Conservation (phyloP, 805 yeast species). For the Debaryomyces prosopidis region DNA sequence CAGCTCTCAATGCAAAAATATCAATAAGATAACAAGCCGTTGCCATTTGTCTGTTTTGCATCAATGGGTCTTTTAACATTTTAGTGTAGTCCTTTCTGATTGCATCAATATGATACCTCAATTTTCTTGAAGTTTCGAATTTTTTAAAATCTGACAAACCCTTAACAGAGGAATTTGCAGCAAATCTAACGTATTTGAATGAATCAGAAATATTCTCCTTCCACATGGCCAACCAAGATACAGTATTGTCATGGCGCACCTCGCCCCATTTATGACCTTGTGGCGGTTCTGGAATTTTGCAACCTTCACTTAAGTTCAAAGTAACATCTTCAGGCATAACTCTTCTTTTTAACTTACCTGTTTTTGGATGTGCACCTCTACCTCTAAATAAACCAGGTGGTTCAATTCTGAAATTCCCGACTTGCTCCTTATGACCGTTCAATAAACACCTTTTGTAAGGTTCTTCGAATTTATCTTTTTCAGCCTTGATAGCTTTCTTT, state of each 20-base stretch:
- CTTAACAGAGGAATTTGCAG: constrained; percentile 86
- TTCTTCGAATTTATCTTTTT: constrained; percentile 75
- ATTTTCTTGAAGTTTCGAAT: constrained; percentile 89
- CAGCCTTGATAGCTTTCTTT: constrained; percentile 70
- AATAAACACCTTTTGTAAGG: constrained; percentile 76
- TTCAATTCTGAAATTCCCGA: constrained; percentile 91
- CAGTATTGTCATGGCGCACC: constrained; percentile 82
- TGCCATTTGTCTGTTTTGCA: constrained; percentile 89
- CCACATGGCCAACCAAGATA: constrained; percentile 98
- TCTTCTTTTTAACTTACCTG: constrained; percentile 86
- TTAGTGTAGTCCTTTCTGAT: constrained; percentile 75
- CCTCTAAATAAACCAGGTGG: constrained; percentile 97
- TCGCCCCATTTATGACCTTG: constrained; percentile 91
- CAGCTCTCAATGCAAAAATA: constrained; percentile 92
- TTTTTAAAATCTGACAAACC: constrained; percentile 90
- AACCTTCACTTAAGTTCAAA: constrained; percentile 73
- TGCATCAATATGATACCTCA: constrained; percentile 67
- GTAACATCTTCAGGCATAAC: constrained; percentile 89
- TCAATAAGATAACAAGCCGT: constrained; percentile 93
- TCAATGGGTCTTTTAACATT: constrained; percentile 69
- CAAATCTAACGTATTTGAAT: constrained; percentile 86
- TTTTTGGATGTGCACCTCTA: constrained; percentile 95
- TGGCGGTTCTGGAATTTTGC: constrained; percentile 78
- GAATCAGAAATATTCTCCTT: constrained; percentile 85
- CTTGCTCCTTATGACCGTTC: constrained; percentile 87